Evolutionary conservation across 2,329 filamentous ascomycete genomes (phyloP).

Genomic region (Bipolaris oryzae): DNA sequence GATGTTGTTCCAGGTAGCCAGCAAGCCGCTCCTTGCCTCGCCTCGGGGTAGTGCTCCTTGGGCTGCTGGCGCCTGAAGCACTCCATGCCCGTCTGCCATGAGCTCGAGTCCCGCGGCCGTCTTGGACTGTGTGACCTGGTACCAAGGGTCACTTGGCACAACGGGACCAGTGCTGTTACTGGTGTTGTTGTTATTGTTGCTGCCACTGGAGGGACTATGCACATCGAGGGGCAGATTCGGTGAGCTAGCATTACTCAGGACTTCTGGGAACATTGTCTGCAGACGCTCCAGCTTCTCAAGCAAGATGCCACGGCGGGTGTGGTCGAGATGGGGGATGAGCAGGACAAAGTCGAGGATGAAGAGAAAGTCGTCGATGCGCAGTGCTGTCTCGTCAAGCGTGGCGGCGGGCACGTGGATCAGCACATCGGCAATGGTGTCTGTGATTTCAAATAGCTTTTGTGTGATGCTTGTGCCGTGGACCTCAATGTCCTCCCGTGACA

Average conservation of each 20-base stretch:
- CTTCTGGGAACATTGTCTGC: slow-evolving; percentile 45
- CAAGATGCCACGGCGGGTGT: slow-evolving; percentile 54
- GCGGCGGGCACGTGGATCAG: slow-evolving; percentile 58
- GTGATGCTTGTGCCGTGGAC: slow-evolving; percentile 64
- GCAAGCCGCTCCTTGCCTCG: slow-evolving; percentile 24
- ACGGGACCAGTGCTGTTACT: too few species aligned
- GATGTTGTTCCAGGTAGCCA: slow-evolving; percentile 44
- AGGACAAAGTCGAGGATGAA: slow-evolving; percentile 60
- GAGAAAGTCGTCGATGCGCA: slow-evolving; percentile 60
- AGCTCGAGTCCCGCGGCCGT: slow-evolving; percentile 36
- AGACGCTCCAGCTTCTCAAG: slow-evolving; percentile 51
- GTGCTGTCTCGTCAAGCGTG: slow-evolving; percentile 54
- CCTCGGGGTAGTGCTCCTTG: slow-evolving; percentile 14
- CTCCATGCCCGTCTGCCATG: slow-evolving; percentile 21
- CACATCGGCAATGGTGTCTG: slow-evolving; percentile 65
- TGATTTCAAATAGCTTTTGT: slow-evolving; percentile 66
- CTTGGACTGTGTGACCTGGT: slow-evolving; percentile 43
- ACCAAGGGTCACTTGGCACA: slow-evolving; percentile 39
- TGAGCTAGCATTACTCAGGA: slow-evolving; percentile 40
- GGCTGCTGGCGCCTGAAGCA: slow-evolving; percentile 8
- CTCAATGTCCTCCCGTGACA: slow-evolving; percentile 56
- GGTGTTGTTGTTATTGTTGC: background rate
- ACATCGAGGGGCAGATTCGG: slow-evolving; percentile 40
- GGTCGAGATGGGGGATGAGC: slow-evolving; percentile 56
- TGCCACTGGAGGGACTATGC: slow-evolving; percentile 33